A percentile compares a stretch with the other conserved stretches of the same genome.
These are phyloP conservation scores for Colletotrichum plurivorum DNA, from an alignment of 2,329 filamentous ascomycete species.

Conservation along the genomic window DNA sequence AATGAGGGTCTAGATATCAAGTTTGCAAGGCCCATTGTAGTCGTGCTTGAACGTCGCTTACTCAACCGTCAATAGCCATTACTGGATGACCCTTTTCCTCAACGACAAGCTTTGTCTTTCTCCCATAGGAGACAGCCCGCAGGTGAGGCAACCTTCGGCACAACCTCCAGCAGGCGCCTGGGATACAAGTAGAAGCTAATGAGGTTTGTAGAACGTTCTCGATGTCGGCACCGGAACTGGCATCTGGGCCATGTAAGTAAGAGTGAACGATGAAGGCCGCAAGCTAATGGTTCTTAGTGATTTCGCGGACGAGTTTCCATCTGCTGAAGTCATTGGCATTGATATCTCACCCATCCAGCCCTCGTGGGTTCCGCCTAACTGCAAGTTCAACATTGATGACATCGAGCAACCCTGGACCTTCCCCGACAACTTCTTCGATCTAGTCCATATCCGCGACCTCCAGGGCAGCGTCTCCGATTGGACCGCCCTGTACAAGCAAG, in stretches of 20 bases:
- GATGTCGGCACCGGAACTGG: slow-evolving; percentile 69
- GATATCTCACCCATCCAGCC: slow-evolving; percentile 72
- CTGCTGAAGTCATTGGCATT: slow-evolving; percentile 61
- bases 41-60: background rate
- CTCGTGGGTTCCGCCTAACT: slow-evolving; percentile 69
- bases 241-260: slow-evolving; percentile 59
- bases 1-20: slow-evolving; percentile 46
- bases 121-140: slow-evolving; percentile 49
- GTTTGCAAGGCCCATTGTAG: background rate
- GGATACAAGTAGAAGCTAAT: background rate
- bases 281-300: slow-evolving; percentile 59
- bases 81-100: slow-evolving; percentile 44
- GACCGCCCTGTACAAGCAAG: slow-evolving; percentile 63
- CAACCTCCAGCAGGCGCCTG: background rate
- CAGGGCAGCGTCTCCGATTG: slow-evolving; percentile 69
- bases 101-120: slow-evolving; percentile 50
- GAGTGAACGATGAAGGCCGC: background rate
- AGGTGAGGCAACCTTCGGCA: slow-evolving; percentile 13
- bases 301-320: slow-evolving; percentile 58
- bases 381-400: slow-evolving; percentile 76
- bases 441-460: slow-evolving; percentile 70
- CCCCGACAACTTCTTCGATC: slow-evolving; percentile 66
- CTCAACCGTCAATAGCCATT: slow-evolving; percentile 36
- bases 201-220: slow-evolving; percentile 43
- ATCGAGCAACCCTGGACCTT: slow-evolving; percentile 66